Evolutionary conservation across 805 yeast species (phyloP).

Genomic region (Lipomyces japonicus): DNA sequence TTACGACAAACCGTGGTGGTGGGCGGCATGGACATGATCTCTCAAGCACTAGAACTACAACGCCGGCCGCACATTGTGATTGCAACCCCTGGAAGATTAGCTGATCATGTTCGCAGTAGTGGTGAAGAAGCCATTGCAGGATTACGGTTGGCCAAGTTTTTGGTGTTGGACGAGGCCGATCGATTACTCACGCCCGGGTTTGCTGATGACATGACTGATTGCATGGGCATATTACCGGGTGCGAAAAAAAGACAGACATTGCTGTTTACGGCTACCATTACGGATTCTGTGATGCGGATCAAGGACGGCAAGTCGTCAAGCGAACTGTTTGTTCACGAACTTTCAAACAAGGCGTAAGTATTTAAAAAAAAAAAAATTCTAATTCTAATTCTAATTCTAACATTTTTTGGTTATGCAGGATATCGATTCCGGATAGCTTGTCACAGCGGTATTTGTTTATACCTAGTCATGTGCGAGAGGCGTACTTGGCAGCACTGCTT

Average conservation of each 20-base stretch:
- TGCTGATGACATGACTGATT: constrained; percentile 68
- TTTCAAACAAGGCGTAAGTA: not conserved
- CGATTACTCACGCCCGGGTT: constrained; percentile 79
- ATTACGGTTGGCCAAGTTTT: constrained; percentile 66
- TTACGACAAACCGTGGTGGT: constrained; percentile 78
- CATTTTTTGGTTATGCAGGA: constrained; percentile 34
- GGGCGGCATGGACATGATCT: constrained; percentile 93
- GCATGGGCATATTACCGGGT: constrained; percentile 68
- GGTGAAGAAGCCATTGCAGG: constrained; percentile 87
- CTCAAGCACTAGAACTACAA: constrained; percentile 78
- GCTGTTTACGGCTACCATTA: constrained; percentile 91
- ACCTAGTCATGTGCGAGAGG: constrained; percentile 87
- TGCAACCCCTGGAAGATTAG: constrained; percentile 96
- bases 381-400: not conserved
- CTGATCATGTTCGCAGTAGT: constrained; percentile 81
- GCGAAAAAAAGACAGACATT: constrained; percentile 77
- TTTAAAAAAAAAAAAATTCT: not conserved
- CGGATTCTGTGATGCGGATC: constrained; percentile 81
- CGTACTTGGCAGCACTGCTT: constrained; percentile 69
- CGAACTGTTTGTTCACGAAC: constrained; percentile 41
- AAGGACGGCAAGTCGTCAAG: constrained; percentile 72
- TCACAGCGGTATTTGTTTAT: constrained; percentile 63
- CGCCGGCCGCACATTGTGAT: constrained; percentile 87
- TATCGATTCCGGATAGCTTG: constrained; percentile 76
- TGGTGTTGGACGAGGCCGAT: constrained; percentile 96